Percentiles rank a stretch among this genome's conserved stretches.
Conservation (phyloP, 306 rosid species). For the Boehmeria nivea region DNA sequence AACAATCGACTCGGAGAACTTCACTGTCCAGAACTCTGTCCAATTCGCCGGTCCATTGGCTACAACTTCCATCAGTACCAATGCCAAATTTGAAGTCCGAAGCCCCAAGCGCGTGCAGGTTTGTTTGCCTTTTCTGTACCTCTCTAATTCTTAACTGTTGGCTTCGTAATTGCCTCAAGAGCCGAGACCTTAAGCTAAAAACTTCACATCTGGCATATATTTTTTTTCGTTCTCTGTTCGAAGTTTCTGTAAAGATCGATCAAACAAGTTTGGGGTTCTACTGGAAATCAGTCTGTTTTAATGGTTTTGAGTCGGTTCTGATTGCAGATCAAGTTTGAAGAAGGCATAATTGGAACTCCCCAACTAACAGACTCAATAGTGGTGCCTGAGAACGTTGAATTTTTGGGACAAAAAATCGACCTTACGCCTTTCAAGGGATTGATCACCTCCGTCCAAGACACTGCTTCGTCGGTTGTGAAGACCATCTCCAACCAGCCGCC, state of each 20-base stretch:
- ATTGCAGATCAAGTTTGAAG: slow-evolving; percentile 73
- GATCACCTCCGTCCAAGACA: slow-evolving; percentile 61
- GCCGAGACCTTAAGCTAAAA: no score
- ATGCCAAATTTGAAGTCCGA: slow-evolving; percentile 72
- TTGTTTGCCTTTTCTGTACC: not conserved
- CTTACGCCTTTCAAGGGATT: slow-evolving; percentile 67
- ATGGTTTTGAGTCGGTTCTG: slow-evolving; percentile 6
- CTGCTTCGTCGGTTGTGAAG: slow-evolving; percentile 71
- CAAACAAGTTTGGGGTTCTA: no score
- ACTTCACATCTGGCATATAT: no score
- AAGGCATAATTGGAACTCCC: slow-evolving; percentile 89
- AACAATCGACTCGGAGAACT: slow-evolving; percentile 59
- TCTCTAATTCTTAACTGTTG: no score
- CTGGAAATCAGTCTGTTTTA: not conserved
- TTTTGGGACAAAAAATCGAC: slow-evolving; percentile 76
- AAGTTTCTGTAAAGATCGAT: no score
- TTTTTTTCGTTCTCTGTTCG: no score
- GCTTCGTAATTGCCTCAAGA: no score
- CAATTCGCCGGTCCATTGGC: slow-evolving; percentile 73
- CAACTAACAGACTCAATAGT: slow-evolving; percentile 82
- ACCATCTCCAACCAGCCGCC: slow-evolving; percentile 77
- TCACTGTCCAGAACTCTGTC: slow-evolving; percentile 77
- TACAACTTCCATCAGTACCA: slow-evolving; percentile 79
- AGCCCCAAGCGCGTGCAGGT: slow-evolving; percentile 93
- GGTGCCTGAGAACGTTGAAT: slow-evolving; percentile 81